Conservation (phyloP, 2,329 filamentous ascomycete genomes). For the Xylogone sp. region DNA sequence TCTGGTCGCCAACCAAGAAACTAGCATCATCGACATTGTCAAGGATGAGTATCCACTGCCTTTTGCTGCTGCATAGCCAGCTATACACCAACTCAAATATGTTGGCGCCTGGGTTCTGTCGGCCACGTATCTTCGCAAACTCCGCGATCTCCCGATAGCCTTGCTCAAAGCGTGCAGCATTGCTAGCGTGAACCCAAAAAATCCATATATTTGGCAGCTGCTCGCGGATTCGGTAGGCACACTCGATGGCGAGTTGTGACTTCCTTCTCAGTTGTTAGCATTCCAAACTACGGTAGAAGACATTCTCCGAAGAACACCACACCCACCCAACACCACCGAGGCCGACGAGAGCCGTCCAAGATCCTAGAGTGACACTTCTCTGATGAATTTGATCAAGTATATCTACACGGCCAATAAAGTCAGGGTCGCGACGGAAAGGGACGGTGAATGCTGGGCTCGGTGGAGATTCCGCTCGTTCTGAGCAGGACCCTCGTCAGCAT, state of each 20-base stretch:
- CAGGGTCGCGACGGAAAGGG: constrained; percentile 17
- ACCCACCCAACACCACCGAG: constrained; percentile 18
- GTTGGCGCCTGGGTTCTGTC: constrained; percentile 27
- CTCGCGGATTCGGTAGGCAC: constrained; percentile 26
- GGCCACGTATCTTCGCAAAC: constrained; percentile 24
- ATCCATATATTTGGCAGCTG: constrained; percentile 26
- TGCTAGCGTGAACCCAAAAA: constrained; percentile 35
- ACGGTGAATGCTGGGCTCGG: constrained; percentile 15
- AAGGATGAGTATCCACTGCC: constrained; percentile 32
- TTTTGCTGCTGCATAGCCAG: constrained; percentile 22
- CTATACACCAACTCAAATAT: constrained; percentile 28
- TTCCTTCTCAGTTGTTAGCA: constrained; percentile 23
- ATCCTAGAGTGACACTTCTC: constrained; percentile 18
- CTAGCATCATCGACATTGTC: constrained; percentile 33
- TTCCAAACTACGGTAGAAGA: constrained; percentile 2
- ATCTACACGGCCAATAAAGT: constrained; percentile 13
- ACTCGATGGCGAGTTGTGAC: constrained; percentile 35
- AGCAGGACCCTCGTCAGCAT: constrained; percentile 14
- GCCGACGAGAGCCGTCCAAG: constrained; percentile 17
- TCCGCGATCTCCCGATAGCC: constrained; percentile 32
- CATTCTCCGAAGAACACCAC: neutral
- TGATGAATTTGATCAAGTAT: constrained; percentile 23
- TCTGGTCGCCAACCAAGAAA: constrained; percentile 16
- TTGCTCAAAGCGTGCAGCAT: constrained; percentile 29
- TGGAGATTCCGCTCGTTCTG: constrained; percentile 18